phyloP scores from a whole-genome alignment of 768 basidiomycete species.

The Termitomyces sp. region DNA sequence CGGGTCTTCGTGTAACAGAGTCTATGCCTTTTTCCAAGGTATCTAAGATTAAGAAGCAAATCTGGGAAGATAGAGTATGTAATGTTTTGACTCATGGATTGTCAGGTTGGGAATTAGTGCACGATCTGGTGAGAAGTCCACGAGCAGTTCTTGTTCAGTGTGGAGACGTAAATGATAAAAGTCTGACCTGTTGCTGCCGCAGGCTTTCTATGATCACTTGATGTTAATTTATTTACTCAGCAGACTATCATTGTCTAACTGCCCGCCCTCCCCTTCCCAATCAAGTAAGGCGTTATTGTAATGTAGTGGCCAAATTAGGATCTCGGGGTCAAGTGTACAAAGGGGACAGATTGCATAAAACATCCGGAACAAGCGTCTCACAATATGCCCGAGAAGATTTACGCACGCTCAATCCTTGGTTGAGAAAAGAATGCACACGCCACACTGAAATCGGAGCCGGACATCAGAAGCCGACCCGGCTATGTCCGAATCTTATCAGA shows the following conservation, averaged over 20 bases:
- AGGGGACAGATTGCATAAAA: not conserved
- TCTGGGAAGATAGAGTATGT: not conserved
- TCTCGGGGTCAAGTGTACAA: not conserved
- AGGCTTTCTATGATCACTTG: constrained; percentile 6
- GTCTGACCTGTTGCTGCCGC: constrained; percentile 11
- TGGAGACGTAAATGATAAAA: constrained; percentile 16
- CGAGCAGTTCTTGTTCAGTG: constrained; percentile 11
- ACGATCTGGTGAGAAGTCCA: constrained; percentile 3
- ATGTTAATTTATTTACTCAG: constrained; percentile 1
- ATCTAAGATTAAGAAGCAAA: not conserved
- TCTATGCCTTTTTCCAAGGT: not conserved
- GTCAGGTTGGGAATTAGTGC: constrained; percentile 10
- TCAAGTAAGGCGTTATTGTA: not conserved
- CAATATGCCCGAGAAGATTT: constrained; percentile 7
- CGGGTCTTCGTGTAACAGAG: not conserved
- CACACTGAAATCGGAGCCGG: constrained; percentile 5
- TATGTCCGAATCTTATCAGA: constrained; percentile 48
- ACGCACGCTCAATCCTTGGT: constrained; percentile 12
- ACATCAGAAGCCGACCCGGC: constrained; percentile 15
- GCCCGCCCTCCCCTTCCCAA: not conserved
- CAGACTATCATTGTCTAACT: not conserved
- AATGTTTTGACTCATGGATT: not conserved
- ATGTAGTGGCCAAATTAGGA: not conserved
- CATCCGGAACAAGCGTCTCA: constrained; percentile 3
- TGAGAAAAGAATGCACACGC: constrained; percentile 14